Evolutionary conservation across 345 rosid genomes (phyloP).

Genomic region (Dimocarpus longan): DNA sequence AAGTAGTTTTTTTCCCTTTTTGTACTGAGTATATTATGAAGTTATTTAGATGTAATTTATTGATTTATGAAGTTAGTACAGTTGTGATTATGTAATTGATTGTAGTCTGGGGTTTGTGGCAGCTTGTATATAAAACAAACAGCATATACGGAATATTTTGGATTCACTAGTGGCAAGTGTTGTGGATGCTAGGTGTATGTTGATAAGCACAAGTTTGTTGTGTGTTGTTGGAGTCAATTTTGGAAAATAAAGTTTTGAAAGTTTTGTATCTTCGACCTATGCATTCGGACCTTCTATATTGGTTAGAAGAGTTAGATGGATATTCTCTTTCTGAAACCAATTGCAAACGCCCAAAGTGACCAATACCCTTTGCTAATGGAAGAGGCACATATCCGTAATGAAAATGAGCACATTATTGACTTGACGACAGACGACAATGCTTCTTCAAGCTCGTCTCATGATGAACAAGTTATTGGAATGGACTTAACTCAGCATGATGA

Average conservation of each 20-base stretch:
- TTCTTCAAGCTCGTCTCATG: slow-evolving; percentile 51
- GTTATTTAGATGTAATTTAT: neutral
- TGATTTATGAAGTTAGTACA: neutral
- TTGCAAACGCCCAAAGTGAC: slow-evolving; percentile 40
- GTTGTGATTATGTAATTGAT: neutral
- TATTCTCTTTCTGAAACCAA: slow-evolving; percentile 46
- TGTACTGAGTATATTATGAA: neutral
- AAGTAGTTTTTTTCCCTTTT: neutral
- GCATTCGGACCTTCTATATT: slow-evolving; percentile 29
- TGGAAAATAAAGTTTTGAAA: slow-evolving; percentile 14
- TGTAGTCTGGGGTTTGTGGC: slow-evolving; percentile 12
- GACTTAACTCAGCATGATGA: slow-evolving; percentile 36
- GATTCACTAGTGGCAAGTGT: slow-evolving; percentile 16
- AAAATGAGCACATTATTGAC: slow-evolving; percentile 59
- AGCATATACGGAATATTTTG: neutral
- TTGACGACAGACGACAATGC: slow-evolving; percentile 48
- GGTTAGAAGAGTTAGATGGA: slow-evolving; percentile 59
- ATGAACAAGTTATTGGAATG: slow-evolving; percentile 34
- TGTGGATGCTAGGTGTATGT: slow-evolving; percentile 16
- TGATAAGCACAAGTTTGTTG: slow-evolving; percentile 3
- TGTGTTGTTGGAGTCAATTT: slow-evolving; percentile 9
- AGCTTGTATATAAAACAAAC: slow-evolving; percentile 18
- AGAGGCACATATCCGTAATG: slow-evolving; percentile 33
- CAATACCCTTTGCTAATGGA: slow-evolving; percentile 72
- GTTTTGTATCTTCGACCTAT: slow-evolving; percentile 16